A percentile compares a stretch with the other conserved stretches of the same genome.
phyloP scores from a whole-genome alignment of 257 asterid species.

The Fraxinus americana region DNA sequence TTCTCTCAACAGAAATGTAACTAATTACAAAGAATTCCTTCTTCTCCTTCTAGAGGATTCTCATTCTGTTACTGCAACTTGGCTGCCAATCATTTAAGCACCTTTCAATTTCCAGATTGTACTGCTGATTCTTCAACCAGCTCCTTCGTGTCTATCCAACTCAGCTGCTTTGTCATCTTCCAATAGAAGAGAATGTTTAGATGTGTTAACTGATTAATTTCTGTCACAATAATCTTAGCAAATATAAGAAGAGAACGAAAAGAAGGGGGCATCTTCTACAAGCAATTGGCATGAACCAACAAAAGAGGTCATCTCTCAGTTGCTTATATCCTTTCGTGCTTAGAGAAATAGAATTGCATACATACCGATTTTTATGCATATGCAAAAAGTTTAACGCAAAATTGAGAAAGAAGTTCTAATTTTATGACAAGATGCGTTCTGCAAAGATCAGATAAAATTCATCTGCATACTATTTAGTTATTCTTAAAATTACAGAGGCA shows the following conservation, averaged over 20 bases:
- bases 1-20: too few species aligned
- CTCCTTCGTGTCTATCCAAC: too few species aligned
- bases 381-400: not conserved
- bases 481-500: not conserved
- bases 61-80: too few species aligned
- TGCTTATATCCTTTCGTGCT: not conserved
- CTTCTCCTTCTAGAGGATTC: too few species aligned
- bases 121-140: too few species aligned
- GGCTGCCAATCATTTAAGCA: too few species aligned
- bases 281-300: not conserved
- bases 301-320: not conserved
- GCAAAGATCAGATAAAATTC: not conserved
- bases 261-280: not conserved
- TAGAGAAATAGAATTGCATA: not conserved
- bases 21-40: too few species aligned
- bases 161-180: too few species aligned
- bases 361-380: not conserved
- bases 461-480: not conserved
- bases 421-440: not conserved
- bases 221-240: not conserved
- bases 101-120: too few species aligned
- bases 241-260: constrained; percentile 7
- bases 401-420: not conserved
- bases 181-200: constrained; percentile 19
- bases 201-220: constrained; percentile 20